Percentiles rank a stretch among this genome's conserved stretches.
Evolutionary conservation across 2,329 filamentous ascomycete genomes (phyloP).

Genomic region (Penicillium sp.): DNA sequence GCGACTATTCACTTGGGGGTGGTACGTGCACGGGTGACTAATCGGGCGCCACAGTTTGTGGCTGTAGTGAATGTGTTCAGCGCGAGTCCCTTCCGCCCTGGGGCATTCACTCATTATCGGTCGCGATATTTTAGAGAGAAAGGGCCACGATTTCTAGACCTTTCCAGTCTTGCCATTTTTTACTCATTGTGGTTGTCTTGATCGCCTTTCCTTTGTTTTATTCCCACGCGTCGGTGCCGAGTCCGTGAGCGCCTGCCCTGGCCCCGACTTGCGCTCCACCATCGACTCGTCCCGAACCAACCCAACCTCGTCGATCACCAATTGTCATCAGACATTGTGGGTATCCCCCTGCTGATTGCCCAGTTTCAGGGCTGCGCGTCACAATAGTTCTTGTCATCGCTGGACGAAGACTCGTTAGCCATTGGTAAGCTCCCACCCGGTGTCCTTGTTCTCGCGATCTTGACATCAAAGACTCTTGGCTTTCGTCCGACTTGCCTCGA

Average conservation of each 20-base stretch:
- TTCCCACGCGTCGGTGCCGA: slow-evolving; percentile 21
- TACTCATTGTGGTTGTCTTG: not conserved
- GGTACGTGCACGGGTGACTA: slow-evolving; percentile 22
- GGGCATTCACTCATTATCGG: slow-evolving; percentile 17
- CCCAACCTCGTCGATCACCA: slow-evolving; percentile 16
- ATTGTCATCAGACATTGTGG: slow-evolving; percentile 12
- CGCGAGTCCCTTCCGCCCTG: slow-evolving; percentile 27
- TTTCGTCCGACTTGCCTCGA: not conserved
- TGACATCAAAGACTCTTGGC: not conserved
- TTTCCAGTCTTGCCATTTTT: not conserved
- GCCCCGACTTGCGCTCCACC: slow-evolving; percentile 22
- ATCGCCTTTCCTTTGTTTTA: slow-evolving; percentile 1
- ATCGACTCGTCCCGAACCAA: slow-evolving; percentile 14
- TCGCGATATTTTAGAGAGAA: not conserved
- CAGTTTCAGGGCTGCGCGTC: not conserved
- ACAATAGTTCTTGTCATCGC: slow-evolving; percentile 7
- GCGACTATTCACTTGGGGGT: slow-evolving; percentile 13
- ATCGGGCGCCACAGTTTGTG: slow-evolving; percentile 22
- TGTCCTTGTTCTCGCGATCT: slow-evolving; percentile 1
- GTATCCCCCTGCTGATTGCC: not conserved
- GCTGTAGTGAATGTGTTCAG: slow-evolving; percentile 16
- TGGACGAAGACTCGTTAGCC: slow-evolving; percentile 8
- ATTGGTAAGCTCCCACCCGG: slow-evolving; percentile 11
- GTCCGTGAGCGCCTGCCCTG: slow-evolving; percentile 19
- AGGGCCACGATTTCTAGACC: not conserved